Evolutionary conservation across 805 yeast genomes (phyloP).

Genomic region (Cyberlindnera subsufficiens): DNA sequence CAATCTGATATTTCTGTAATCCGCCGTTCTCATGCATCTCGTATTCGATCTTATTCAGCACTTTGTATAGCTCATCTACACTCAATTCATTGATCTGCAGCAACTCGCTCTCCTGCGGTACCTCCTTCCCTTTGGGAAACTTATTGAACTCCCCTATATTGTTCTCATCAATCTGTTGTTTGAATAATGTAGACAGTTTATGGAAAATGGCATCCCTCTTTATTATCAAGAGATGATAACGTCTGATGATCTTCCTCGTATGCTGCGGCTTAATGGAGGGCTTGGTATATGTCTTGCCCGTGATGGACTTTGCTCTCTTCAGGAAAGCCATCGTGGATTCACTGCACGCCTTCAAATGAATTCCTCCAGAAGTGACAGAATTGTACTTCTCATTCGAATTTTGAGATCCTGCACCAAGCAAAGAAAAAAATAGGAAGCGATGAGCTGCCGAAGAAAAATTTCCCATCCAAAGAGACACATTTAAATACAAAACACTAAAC

Average conservation of each 20-base stretch:
- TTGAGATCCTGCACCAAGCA: too few relatives aligned
- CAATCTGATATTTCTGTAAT: constrained; percentile 69
- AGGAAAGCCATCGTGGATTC: constrained; percentile 9
- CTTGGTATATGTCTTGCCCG: constrained; percentile 25
- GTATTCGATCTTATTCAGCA: constrained; percentile 50
- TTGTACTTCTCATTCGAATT: neutral
- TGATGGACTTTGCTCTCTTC: constrained; percentile 19
- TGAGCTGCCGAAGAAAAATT: neutral
- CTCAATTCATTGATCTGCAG: constrained; percentile 9
- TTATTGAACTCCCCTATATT: constrained; percentile 17
- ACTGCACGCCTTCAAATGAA: neutral
- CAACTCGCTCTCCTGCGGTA: constrained; percentile 16
- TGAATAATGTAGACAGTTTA: constrained; percentile 23
- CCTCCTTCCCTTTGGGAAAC: neutral
- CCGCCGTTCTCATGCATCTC: constrained; percentile 72
- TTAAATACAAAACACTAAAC: neutral
- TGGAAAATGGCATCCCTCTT: constrained; percentile 37
- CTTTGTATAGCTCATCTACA: constrained; percentile 17
- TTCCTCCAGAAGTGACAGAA: neutral
- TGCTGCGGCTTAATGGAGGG: constrained; percentile 61
- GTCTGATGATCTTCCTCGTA: constrained; percentile 70
- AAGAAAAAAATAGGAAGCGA: neutral
- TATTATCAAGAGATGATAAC: constrained; percentile 69
- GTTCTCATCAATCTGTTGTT: constrained; percentile 17
- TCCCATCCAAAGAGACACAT: neutral